Evolutionary conservation across 179 eudicot genomes (phyloP), one percentile per base, ranked within the genome.

Genomic region (Vitellaria paradoxa): DNA sequence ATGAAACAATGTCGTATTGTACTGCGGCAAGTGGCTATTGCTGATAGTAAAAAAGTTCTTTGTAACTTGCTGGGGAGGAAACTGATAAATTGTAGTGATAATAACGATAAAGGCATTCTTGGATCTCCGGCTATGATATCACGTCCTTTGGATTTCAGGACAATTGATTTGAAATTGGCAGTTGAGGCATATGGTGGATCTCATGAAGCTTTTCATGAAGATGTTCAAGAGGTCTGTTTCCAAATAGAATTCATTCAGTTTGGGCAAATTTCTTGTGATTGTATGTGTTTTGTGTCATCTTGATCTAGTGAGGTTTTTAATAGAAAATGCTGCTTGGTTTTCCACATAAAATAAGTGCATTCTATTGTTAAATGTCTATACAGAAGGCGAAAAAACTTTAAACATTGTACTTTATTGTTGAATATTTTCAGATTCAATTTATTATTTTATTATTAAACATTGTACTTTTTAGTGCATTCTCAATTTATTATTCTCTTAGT

Each of bases 111-210:
- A 77, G 93, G 92, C 26, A 80, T 91, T 79, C 88, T 90, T 72
- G 91, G 89, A 72, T 81, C 86, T 77, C 87, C 91, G 42, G 91
- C 87, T 50, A 84, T 84, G 85, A 89, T 90, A 59, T 84, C 93
- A 56, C 92, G 97, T 53, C 90, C 97, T 57, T 72, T 91, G 70
- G 94, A 92, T 83, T 92, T 92, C 69, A 81, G 91, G 81, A 88
- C 92, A 9, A 89, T 92, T 78, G 91, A 91, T 82, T 79, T 89
- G 77, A 87, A 91, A 82, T 81, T 91, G 90, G 89, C 91, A 56
- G 86, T 74, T 76, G 97, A 93, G 40, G 87, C 86, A 37, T 92
- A 92, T 80, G 83, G 79, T 72, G 94, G 94, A 74, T 90, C 92
- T 42, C 91, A 81, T 78, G 89, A 89, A 84, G 87, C 94, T 60